Evolutionary conservation across 345 rosid genomes (phyloP), one percentile per base, ranked within the genome.

Genomic region (Eucalyptus coolabah): DNA sequence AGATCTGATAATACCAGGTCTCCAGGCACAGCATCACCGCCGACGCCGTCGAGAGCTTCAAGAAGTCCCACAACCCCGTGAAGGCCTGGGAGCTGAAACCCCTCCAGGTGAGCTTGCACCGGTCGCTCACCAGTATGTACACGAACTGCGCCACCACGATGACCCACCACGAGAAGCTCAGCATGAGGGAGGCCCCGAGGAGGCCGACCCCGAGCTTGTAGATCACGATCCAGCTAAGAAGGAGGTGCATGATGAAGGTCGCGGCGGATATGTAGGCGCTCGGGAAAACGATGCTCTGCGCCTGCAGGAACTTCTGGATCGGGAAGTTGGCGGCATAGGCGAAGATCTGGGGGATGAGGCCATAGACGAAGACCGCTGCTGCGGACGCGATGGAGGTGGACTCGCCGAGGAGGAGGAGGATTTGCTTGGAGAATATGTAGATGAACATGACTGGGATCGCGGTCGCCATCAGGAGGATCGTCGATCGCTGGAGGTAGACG

Each of bases 321-420:
- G 96, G 98, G 89, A 96, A 95, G 88, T 95, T 96, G 26, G 92
- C 91, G 1, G 96, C 98, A 63, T 93, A 96, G 3, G 98, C 98
- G 63, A 95, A 95, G 77, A 96, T 94, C 90, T 94, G 94, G 1
- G 98, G 98, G 59, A 96, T 94, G 86, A 96, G 93, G 45, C 96
- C 96, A 45, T 93, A 94, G 42, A 94, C 98, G 32, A 95, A 97
- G 28, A 94, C 9, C 0, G 95, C 93, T 0, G 98, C 95, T 4
- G 92, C 40, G 2, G 98, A 93, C 3, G 99, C 98, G 26, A 96
- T 95, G n/a, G 89, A 89, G 50, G 89, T 86, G 32, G 96, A 93
- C 91, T 96, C 96, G 5, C 97, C 96, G 3, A 96, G 92, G 10
- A 91, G 86, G n/a, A 89, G 90, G 40, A 96, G 89, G 51, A 95